Conservation (phyloP, 257 asterid species). For the Solanum gracilifrons region DNA sequence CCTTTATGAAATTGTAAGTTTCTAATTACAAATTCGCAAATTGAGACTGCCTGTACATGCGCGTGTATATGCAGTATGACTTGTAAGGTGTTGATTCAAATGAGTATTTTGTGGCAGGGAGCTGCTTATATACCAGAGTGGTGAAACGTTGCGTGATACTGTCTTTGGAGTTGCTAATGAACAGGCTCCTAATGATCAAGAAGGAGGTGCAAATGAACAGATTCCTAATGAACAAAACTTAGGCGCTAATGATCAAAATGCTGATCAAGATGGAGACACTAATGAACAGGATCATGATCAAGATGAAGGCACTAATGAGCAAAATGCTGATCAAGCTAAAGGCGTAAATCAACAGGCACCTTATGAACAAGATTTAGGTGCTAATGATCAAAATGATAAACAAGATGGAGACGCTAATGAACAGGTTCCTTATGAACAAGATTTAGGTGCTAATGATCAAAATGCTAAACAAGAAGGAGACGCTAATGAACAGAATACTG, state of each 20-base stretch:
- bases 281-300: not conserved
- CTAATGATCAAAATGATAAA: not conserved
- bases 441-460: not conserved
- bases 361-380: no score
- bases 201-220: not conserved
- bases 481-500: not conserved
- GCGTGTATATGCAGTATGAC: not conserved
- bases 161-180: not conserved
- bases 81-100: not conserved
- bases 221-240: not conserved
- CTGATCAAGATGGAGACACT: not conserved
- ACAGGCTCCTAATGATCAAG: not conserved
- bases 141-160: not conserved
- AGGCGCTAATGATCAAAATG: not conserved
- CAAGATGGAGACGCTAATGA: not conserved
- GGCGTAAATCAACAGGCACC: no score
- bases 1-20: not conserved
- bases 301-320: not conserved
- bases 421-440: not conserved
- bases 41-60: not conserved
- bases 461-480: not conserved
- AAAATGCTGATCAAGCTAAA: not conserved
- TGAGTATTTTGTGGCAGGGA: not conserved
- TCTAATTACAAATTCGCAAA: not conserved
- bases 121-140: not conserved